Evolutionary conservation across 2,329 filamentous ascomycete genomes (phyloP).

Genomic region (Hymenoscyphus linearis): DNA sequence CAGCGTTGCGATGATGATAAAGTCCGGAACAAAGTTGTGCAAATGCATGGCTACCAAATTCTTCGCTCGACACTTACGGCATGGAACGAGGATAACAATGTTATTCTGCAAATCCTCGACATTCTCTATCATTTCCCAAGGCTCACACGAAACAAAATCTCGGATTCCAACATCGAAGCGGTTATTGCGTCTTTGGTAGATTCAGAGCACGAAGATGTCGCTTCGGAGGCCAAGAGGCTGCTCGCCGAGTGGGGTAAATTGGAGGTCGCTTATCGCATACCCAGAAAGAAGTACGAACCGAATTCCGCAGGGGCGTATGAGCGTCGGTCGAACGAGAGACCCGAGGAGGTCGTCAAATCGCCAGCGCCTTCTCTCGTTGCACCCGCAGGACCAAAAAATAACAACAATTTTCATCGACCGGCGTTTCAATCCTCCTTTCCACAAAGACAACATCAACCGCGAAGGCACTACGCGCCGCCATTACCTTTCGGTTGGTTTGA

Average conservation of each 20-base stretch:
- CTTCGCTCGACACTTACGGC: slow-evolving; percentile 79
- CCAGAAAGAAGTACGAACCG: slow-evolving; percentile 78
- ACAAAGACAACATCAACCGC: slow-evolving; percentile 51
- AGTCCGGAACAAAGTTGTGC: slow-evolving; percentile 81
- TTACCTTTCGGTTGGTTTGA: slow-evolving; percentile 78
- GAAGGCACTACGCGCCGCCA: slow-evolving; percentile 51
- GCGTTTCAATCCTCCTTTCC: slow-evolving; percentile 43
- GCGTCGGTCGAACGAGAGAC: slow-evolving; percentile 59
- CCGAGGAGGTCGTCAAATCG: slow-evolving; percentile 39
- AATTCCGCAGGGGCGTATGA: slow-evolving; percentile 53
- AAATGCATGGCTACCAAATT: slow-evolving; percentile 96
- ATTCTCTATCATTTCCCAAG: slow-evolving; percentile 86
- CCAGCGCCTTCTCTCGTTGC: slow-evolving; percentile 29
- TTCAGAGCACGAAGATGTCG: slow-evolving; percentile 70
- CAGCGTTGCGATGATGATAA: slow-evolving; percentile 81
- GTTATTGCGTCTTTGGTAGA: slow-evolving; percentile 64
- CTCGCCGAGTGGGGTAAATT: slow-evolving; percentile 84
- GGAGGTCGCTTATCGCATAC: slow-evolving; percentile 87
- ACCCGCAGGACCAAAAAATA: slow-evolving; percentile 42
- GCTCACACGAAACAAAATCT: slow-evolving; percentile 93
- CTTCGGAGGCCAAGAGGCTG: slow-evolving; percentile 63
- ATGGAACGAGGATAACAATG: slow-evolving; percentile 85
- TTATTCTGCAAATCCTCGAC: slow-evolving; percentile 82
- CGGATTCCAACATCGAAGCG: slow-evolving; percentile 89
- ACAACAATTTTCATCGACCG: slow-evolving; percentile 48